Percentiles rank a stretch among this genome's conserved stretches.
phyloP scores from a whole-genome alignment of 2,329 filamentous ascomycete species.

The Neospermospora avenae region DNA sequence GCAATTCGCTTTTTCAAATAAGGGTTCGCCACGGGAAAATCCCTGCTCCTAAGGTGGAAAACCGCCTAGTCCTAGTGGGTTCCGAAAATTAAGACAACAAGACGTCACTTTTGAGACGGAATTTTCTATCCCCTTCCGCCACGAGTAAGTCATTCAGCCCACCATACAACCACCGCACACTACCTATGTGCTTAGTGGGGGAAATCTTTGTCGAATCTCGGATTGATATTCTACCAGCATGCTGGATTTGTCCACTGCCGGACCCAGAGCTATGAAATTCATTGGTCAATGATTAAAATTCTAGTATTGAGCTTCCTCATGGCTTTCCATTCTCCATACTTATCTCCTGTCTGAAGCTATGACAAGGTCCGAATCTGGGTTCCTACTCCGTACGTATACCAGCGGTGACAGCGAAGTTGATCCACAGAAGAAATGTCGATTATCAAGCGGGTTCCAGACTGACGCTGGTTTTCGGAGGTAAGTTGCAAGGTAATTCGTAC shows the following conservation, averaged over 20 bases:
- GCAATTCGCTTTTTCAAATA: neutral
- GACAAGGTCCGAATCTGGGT: neutral
- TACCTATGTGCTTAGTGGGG: neutral
- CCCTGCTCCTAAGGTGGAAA: neutral
- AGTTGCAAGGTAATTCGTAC: neutral
- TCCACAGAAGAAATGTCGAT: neutral
- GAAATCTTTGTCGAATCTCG: neutral
- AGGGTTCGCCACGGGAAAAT: neutral
- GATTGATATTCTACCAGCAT: neutral
- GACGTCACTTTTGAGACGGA: slow-evolving; percentile 1
- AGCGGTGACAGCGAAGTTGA: neutral
- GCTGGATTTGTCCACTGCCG: neutral
- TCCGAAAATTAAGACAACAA: neutral
- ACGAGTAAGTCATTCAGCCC: neutral
- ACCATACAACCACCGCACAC: neutral
- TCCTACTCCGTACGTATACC: neutral
- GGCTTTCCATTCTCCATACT: neutral
- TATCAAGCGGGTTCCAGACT: neutral
- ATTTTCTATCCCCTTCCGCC: neutral
- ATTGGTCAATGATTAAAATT: neutral
- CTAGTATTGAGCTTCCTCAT: neutral
- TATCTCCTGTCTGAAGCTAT: neutral
- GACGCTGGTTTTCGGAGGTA: neutral
- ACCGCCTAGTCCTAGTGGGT: neutral
- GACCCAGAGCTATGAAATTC: neutral